These are phyloP conservation scores for Knufia petricola DNA, from an alignment of 2,329 filamentous ascomycete genomes.

Conservation along the genomic window DNA sequence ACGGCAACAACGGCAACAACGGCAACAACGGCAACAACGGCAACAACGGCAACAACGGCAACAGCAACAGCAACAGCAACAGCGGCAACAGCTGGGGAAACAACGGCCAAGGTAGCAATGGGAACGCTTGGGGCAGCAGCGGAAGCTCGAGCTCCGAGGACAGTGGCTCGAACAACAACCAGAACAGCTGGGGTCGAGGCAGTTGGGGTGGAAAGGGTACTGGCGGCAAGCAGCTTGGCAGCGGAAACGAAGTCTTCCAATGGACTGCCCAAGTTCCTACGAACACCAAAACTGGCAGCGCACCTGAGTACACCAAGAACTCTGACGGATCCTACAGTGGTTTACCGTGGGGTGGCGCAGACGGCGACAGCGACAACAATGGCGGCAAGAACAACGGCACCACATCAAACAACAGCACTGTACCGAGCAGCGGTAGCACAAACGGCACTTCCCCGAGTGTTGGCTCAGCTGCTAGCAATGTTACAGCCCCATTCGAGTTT, in stretches of 20 bases:
- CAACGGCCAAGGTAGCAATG: constrained; percentile 16
- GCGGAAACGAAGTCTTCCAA: constrained; percentile 4
- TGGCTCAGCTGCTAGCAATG: not conserved
- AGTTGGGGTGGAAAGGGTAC: constrained; percentile 13
- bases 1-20: constrained; percentile 1
- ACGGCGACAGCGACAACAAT: not conserved
- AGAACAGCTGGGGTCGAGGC: constrained; percentile 19
- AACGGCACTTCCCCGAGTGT: constrained; percentile 7
- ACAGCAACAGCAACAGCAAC: constrained; percentile 1
- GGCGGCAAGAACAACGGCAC: constrained; percentile 9
- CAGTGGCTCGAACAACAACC: constrained; percentile 12
- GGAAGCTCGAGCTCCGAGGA: constrained; percentile 16
- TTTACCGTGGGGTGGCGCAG: not conserved
- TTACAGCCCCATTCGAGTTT: constrained; percentile 7
- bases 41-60: constrained; percentile 9
- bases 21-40: constrained; percentile 6
- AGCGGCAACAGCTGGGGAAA: constrained; percentile 11
- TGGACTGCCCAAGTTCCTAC: not conserved
- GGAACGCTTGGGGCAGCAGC: constrained; percentile 15
- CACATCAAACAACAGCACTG: constrained; percentile 17
- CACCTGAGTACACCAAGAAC: constrained; percentile 1
- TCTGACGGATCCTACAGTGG: constrained; percentile 3
- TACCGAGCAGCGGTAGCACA: constrained; percentile 13
- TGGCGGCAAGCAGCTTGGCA: not conserved
- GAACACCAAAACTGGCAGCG: not conserved